phyloP scores from a whole-genome alignment of 2,329 filamentous ascomycete genomes.

The Clonostachys rhizophaga region DNA sequence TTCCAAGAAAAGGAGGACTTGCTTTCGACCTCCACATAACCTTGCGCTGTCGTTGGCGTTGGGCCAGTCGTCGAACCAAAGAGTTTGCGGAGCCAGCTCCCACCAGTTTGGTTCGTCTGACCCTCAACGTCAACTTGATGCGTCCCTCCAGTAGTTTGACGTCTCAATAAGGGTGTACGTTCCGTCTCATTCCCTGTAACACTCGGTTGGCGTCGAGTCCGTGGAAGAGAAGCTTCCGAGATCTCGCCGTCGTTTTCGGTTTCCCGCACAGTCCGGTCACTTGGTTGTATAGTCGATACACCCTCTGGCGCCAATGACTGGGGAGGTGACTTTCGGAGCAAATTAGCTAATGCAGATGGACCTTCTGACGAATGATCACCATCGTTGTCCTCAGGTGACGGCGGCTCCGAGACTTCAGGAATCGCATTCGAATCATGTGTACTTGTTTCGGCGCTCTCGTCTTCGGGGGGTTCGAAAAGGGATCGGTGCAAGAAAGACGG shows the following conservation, averaged over 20 bases:
- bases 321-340: slow-evolving; percentile 37
- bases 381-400: slow-evolving; percentile 31
- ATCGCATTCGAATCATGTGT: slow-evolving; percentile 42
- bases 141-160: slow-evolving; percentile 20
- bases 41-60: too few relatives aligned
- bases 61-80: too few relatives aligned
- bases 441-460: slow-evolving; percentile 5
- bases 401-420: slow-evolving; percentile 55
- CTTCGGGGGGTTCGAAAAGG: slow-evolving; percentile 15
- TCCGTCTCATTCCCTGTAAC: not conserved
- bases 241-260: too few relatives aligned
- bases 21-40: too few relatives aligned
- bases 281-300: not conserved
- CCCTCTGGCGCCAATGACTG: slow-evolving; percentile 11
- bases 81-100: slow-evolving; percentile 26
- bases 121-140: slow-evolving; percentile 40
- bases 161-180: slow-evolving; percentile 39
- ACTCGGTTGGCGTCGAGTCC: not conserved
- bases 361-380: slow-evolving; percentile 15
- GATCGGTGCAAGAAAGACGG: slow-evolving; percentile 39
- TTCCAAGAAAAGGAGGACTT: too few relatives aligned
- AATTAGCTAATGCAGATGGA: slow-evolving; percentile 33
- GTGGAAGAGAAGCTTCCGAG: too few relatives aligned
- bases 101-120: slow-evolving; percentile 32
- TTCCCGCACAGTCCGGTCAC: too few relatives aligned